Evolutionary conservation across 192 early-diverging fungal genomes (phyloP).

Genomic region (Bifiguratus adelaidae): DNA sequence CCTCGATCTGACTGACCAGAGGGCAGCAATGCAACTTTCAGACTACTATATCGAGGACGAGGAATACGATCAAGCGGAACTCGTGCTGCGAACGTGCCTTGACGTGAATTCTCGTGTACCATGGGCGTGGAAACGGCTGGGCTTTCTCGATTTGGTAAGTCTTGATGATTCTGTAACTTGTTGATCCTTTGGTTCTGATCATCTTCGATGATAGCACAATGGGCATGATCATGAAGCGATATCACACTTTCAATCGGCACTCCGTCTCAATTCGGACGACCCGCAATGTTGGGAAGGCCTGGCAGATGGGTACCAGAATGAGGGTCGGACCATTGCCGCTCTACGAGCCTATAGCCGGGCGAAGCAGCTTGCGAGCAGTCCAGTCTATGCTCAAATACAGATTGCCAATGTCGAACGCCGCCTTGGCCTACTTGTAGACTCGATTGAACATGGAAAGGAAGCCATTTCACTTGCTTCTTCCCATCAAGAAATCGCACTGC

Average conservation of each 20-base stretch:
- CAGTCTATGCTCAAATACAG: conserved; percentile 29
- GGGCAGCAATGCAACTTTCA: conserved; percentile 53
- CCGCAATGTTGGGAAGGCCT: conserved; percentile 66
- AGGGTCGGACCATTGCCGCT: conserved; percentile 62
- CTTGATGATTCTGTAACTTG: not conserved
- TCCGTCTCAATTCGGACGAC: conserved; percentile 62
- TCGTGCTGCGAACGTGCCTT: conserved; percentile 30
- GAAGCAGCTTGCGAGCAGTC: conserved; percentile 48
- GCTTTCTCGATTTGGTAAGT: conserved; percentile 52
- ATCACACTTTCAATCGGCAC: conserved; percentile 65
- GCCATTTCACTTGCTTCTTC: conserved; percentile 23
- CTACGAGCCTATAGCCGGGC: conserved; percentile 67
- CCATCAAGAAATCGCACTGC: conserved; percentile 18
- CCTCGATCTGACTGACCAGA: conserved; percentile 52
- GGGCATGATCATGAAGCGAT: conserved; percentile 43
- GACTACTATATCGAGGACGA: conserved; percentile 45
- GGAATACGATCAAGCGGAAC: conserved; percentile 30
- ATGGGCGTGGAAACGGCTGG: conserved; percentile 78
- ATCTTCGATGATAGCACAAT: conserved; percentile 11
- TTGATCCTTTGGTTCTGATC: not conserved
- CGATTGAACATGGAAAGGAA: no score
- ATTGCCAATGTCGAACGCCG: conserved; percentile 39
- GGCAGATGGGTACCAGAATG: conserved; percentile 60
- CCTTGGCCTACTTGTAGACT: conserved; percentile 36
- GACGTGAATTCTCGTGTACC: conserved; percentile 28